Evolutionary conservation across 495 filamentous ascomycete genomes (phyloP).

Genomic region (Cercophora newfieldiana): DNA sequence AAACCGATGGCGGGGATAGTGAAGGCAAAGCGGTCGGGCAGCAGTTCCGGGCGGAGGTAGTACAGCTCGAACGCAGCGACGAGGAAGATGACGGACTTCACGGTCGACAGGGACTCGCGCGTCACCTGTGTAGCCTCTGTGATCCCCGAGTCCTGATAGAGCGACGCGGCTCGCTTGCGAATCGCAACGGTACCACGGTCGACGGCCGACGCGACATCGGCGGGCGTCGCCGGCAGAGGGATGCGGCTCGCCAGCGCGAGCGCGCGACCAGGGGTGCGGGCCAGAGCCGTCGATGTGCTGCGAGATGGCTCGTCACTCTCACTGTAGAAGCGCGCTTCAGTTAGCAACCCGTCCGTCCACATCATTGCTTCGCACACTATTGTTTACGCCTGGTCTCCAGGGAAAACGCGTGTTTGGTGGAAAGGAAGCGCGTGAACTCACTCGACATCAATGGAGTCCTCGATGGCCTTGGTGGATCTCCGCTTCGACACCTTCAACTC

Average conservation of each 20-base stretch:
- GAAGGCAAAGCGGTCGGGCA: slow-evolving; percentile 69
- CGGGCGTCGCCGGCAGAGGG: slow-evolving; percentile 78
- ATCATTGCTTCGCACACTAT: neutral
- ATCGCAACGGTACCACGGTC: slow-evolving; percentile 70
- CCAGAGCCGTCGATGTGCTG: slow-evolving; percentile 44
- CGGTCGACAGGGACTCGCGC: slow-evolving; percentile 67
- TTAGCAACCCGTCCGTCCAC: neutral
- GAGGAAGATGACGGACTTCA: slow-evolving; percentile 64
- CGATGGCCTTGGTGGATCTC: slow-evolving; percentile 48
- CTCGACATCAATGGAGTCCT: slow-evolving; percentile 45
- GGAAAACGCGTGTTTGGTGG: neutral
- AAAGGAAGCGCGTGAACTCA: slow-evolving; percentile 30
- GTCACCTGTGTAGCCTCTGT: slow-evolving; percentile 56
- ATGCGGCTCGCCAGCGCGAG: slow-evolving; percentile 53
- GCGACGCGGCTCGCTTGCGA: slow-evolving; percentile 50
- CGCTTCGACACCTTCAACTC: slow-evolving; percentile 47
- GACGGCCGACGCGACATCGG: slow-evolving; percentile 78
- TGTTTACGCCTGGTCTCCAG: slow-evolving; percentile 1
- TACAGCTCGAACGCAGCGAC: slow-evolving; percentile 64
- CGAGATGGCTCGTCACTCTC: slow-evolving; percentile 12
- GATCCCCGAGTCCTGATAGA: slow-evolving; percentile 52
- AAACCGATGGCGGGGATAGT: slow-evolving; percentile 63
- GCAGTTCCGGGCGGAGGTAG: slow-evolving; percentile 58
- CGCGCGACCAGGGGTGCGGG: slow-evolving; percentile 59
- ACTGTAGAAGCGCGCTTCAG: neutral